Evolutionary conservation across 345 rosid genomes (phyloP).

Genomic region (Arabidopsis suecica): DNA sequence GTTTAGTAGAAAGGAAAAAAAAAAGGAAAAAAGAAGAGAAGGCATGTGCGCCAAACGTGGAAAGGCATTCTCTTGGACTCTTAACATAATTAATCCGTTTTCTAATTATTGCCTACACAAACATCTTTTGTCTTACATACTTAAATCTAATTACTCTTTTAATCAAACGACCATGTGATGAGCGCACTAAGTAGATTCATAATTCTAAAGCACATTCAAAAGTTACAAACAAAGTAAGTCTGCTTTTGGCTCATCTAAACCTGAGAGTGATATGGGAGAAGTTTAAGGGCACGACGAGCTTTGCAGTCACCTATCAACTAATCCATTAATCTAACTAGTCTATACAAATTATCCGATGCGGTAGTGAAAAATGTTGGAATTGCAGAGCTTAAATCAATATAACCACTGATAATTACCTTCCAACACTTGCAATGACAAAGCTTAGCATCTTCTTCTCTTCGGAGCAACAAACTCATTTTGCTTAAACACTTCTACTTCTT

Average conservation of each 20-base stretch:
- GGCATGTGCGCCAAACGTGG: constrained; percentile 49
- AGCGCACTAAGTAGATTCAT: constrained; percentile 33
- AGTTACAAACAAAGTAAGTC: constrained; percentile 1
- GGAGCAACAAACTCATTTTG: constrained; percentile 24
- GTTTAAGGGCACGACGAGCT: constrained; percentile 38
- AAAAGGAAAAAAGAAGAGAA: constrained; percentile 16
- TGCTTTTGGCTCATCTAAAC: constrained; percentile 35
- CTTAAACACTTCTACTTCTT: constrained; percentile 30
- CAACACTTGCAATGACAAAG: constrained; percentile 11
- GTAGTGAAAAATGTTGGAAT: background rate
- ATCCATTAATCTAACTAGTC: constrained; percentile 11
- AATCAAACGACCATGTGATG: constrained; percentile 42
- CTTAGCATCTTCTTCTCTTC: constrained; percentile 27
- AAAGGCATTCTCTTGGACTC: constrained; percentile 40
- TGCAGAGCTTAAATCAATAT: constrained; percentile 5
- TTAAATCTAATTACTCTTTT: constrained; percentile 31
- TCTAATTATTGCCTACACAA: constrained; percentile 41
- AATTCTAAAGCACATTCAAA: constrained; percentile 4
- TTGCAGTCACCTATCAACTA: constrained; percentile 19
- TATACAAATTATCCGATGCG: constrained; percentile 3
- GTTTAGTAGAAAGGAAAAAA: constrained; percentile 1
- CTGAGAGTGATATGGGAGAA: constrained; percentile 17
- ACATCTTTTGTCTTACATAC: constrained; percentile 33
- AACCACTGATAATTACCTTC: constrained; percentile 30
- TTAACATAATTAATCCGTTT: constrained; percentile 26